phyloP scores from a whole-genome alignment of 352 stramenopile genomes.

The Stephanocyclus meneghinianus region DNA sequence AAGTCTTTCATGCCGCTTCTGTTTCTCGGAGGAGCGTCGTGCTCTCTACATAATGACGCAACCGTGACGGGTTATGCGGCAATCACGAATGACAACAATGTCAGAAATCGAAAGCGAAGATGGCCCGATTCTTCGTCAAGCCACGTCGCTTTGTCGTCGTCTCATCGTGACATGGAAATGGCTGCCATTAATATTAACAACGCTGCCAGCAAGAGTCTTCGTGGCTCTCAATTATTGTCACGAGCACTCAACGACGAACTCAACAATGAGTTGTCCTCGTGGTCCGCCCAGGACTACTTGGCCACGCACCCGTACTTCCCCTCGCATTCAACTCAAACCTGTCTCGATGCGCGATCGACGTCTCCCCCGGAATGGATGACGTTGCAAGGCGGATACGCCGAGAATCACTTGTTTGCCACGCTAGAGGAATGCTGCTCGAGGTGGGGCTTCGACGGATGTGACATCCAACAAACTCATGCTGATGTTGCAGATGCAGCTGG shows the following conservation, averaged over 20 bases:
- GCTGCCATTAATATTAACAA: no score
- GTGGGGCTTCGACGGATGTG: constrained; percentile 28
- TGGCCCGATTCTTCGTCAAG: not conserved
- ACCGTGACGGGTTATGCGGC: not conserved
- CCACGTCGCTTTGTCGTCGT: not conserved
- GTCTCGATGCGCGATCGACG: not conserved
- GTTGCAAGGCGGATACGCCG: constrained; percentile 37
- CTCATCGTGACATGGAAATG: no score
- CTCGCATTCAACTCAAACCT: constrained; percentile 9
- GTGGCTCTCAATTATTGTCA: not conserved
- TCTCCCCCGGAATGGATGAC: constrained; percentile 34
- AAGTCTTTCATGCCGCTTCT: not conserved
- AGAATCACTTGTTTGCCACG: constrained; percentile 36
- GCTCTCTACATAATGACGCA: not conserved
- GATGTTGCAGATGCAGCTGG: no score
- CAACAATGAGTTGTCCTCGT: not conserved
- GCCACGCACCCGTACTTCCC: constrained; percentile 29
- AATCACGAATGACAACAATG: not conserved
- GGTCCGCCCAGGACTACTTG: not conserved
- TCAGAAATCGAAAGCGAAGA: not conserved
- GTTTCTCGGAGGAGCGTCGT: not conserved
- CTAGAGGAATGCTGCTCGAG: constrained; percentile 17
- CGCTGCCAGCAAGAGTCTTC: not conserved
- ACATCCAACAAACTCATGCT: no score
- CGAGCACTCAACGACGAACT: not conserved